Percentiles rank a stretch among this genome's conserved stretches.
Conservation (phyloP, 2,329 filamentous ascomycete species). For the Ophiostoma perfectum region DNA sequence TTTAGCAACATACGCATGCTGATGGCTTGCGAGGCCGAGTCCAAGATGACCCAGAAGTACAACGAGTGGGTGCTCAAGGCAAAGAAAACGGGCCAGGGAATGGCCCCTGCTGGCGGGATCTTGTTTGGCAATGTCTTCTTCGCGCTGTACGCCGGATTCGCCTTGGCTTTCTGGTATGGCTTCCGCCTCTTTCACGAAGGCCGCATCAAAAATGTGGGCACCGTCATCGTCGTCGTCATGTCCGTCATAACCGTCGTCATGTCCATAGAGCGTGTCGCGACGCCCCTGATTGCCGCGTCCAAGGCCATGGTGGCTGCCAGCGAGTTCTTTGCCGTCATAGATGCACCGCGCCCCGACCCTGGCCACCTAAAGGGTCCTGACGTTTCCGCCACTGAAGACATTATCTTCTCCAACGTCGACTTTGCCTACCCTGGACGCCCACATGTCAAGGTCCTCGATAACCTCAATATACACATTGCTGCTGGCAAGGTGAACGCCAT, state of each 20-base stretch:
- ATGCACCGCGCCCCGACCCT: constrained; percentile 39
- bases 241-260: constrained; percentile 55
- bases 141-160: constrained; percentile 48
- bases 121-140: constrained; percentile 56
- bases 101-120: constrained; percentile 46
- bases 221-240: constrained; percentile 52
- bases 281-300: constrained; percentile 52
- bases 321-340: constrained; percentile 53
- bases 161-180: constrained; percentile 59
- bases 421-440: constrained; percentile 68
- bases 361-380: constrained; percentile 44
- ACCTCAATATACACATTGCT: constrained; percentile 53
- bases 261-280: constrained; percentile 52
- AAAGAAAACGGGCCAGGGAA: constrained; percentile 43
- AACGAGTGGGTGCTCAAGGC: constrained; percentile 51
- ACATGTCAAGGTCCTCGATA: constrained; percentile 58
- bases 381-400: constrained; percentile 48
- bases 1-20: constrained; percentile 57
- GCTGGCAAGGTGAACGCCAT: constrained; percentile 66
- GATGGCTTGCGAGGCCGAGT: constrained; percentile 57
- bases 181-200: constrained; percentile 46
- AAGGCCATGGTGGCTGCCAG: constrained; percentile 55
- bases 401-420: constrained; percentile 58
- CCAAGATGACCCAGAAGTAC: constrained; percentile 49
- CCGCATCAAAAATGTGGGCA: constrained; percentile 45